Base-by-base conservation (phyloP, 139 green algal genomes). In the Klebsormidium nitens region DNA sequence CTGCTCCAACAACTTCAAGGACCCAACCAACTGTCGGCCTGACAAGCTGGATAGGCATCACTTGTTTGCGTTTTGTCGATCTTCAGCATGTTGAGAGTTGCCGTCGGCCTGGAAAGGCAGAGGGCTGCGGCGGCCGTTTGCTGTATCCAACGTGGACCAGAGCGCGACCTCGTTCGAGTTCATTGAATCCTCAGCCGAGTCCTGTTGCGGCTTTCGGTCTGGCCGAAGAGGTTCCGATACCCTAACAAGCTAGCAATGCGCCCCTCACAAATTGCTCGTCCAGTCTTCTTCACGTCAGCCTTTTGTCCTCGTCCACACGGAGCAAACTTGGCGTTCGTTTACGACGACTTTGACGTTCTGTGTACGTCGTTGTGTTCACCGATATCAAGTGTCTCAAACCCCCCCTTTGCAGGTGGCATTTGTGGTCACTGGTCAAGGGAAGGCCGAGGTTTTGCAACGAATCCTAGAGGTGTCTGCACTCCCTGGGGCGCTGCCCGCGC, bases 401-500 rank as follows among this genome's bases (percentile, higher is more conserved):
- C 5, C 6, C 5, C 28, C 17, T 19, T 67, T 58, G 29, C 66
- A 74, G 66, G 36, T 74, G 36, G 50, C 19, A 31, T 74, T 74
- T 39, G 66, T 66, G 36, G 66, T 50, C 1, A 34, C 66, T 26
- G 66, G 66, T 0, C 23, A 29, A 31, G 52, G 52, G 19, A 74
- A 74, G 37, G 66, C 50, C 17, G 66, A 74, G 32, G 61, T 69
- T 0, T 29, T 69, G 0, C 61, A 69, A 60, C 38, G 61, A 23
- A 35, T 69, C 6, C 36, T 69, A n/a, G 61, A 36, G n/a, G 70
- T 68, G 35, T 8, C 35, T 37, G 28, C 28, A 14, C n/a, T 14
- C 28, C 55, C 44, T 28, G 72, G 72, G 8, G 47, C 72, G 23
- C 72, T 80, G 35, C 72, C 72, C 17, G 72, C 72, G 11, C 72